Evolutionary conservation across 345 rosid genomes (phyloP), one percentile per base, ranked within the genome.

Genomic region (Aurinia saxatilis): DNA sequence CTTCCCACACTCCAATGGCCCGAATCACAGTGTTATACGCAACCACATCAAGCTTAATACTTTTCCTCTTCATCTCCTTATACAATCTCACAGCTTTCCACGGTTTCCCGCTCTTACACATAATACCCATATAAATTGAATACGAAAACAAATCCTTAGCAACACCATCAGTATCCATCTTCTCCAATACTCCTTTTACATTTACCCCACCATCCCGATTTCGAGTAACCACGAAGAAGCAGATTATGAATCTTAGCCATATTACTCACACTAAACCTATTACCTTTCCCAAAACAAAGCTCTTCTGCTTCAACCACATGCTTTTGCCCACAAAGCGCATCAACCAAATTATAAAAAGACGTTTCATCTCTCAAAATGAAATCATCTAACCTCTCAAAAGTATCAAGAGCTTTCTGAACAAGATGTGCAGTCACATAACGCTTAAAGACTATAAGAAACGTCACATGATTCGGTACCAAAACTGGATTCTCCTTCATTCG

Each of bases 171-270:
- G 13, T 29, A 56, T 87, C 99, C 95, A 90, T 90, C 71, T 85
- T 88, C 51, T 85, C 90, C 95, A 93, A 66, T 79, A 85, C 78
- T 90, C 96, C 44, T 88, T n/a, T n/a, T 80, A 57, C 97, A 93
- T 68, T 87, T 90, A 5, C 84, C 70, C 91, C 95, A 87, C 97
- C 96, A 90, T 12, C 86, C 86, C 51, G 84, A 59, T 73, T 82
- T 93, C 51, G 78, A 83, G 88, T 87, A 93, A 44, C 97, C 99
- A 1, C 96, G 86, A 66, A 93, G 81, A 54, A 93, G 83, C 82
- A 93, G 65, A 62, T 93, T 93, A 58, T 82, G 77, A 46, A 90
- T 74, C 79, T 85, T 90, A 2, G 97, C 79, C 2, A 1, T 21
- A 39, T 29, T 59, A 42, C 70, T 80, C 25, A 66, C 72, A 19